phyloP scores from a whole-genome alignment of 2,329 filamentous ascomycete genomes.

The Drechslerella dactyloides region DNA sequence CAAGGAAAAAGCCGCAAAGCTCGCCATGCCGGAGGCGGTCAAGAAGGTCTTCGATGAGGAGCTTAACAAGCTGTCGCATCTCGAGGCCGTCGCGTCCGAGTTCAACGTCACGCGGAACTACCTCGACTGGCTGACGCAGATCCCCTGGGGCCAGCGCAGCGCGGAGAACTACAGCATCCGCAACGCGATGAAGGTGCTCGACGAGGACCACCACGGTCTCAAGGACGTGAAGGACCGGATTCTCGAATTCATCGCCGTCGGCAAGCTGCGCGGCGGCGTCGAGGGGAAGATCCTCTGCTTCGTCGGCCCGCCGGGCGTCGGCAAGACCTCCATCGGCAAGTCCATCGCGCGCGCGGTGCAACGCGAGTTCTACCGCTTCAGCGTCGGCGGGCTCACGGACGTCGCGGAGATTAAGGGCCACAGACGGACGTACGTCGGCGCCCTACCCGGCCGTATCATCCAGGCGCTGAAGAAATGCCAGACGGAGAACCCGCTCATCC shows the following conservation, averaged over 20 bases:
- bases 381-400: slow-evolving; percentile 93
- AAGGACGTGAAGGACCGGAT: slow-evolving; percentile 99
- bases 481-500: slow-evolving; percentile 93
- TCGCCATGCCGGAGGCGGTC: slow-evolving; percentile 96
- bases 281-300: slow-evolving; percentile 99
- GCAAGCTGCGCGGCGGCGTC: slow-evolving; percentile 93
- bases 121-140: slow-evolving; percentile 96
- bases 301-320: slow-evolving; percentile 91
- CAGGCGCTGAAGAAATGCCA: slow-evolving; percentile 99
- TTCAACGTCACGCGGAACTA: slow-evolving; percentile 99
- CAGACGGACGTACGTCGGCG: slow-evolving; percentile 92
- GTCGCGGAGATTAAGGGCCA: slow-evolving; percentile 99
- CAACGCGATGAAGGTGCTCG: slow-evolving; percentile 85
- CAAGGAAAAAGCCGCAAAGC: slow-evolving; percentile 88
- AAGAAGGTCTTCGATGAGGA: slow-evolving; percentile 99
- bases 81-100: slow-evolving; percentile 94
- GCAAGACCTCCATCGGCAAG: slow-evolving; percentile 98
- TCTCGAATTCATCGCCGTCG: slow-evolving; percentile 95
- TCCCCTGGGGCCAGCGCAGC: slow-evolving; percentile 94
- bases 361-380: slow-evolving; percentile 97
- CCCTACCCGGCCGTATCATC: slow-evolving; percentile 92
- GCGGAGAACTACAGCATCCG: slow-evolving; percentile 96
- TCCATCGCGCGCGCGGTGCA: slow-evolving; percentile 94
- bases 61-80: slow-evolving; percentile 91
- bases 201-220: slow-evolving; percentile 94